Base-by-base conservation (phyloP, 2,329 filamentous ascomycete species). In the Sporothrix euskadiensis region DNA sequence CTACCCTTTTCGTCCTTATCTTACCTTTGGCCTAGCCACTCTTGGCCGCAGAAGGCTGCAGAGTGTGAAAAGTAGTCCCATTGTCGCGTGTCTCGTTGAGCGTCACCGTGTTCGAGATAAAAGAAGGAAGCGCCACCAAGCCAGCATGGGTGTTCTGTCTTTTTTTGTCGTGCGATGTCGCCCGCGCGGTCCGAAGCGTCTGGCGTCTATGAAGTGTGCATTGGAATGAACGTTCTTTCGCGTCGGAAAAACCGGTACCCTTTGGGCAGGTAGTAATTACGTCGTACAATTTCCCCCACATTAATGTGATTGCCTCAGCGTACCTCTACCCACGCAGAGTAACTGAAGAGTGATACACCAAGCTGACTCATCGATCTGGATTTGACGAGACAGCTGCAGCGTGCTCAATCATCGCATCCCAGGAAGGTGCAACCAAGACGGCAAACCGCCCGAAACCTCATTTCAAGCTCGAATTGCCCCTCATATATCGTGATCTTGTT, bases 21-120 rank as follows among this genome's bases (percentile, higher is more conserved):
- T 47, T 32, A 66, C 71, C 59, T 70, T 71, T 54, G 72, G 54
- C 61, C 74, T 68, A 26, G 74, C 74, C 78, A 81, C 71, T 76
- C 79, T 76, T 26, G 79, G 74, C 69, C 77, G 74, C 71, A 75
- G 22, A 10, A 61, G 57, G 44, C 56, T 56, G 41, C 65, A 68
- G n/a, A 76, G 39, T 16, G 41, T 57, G 6, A 63, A 66, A 26
- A 72, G 19, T 26, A 75, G 39, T 19, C 74, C 63, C 75, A 76
- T 76, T 10, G 26, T 71, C 19, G 47, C 16, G 32, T 26, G n/a
- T 49, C 19, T 26, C 8, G 35, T 69, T 69, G 12, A 26, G 49
- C 49, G 56, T 65, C 54, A 47, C 56, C 30, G 44, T 63, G 47
- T n/a, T 14, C n/a, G 32, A 16, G 3, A 30, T 52, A 26, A 30